Evolutionary conservation across 768 basidiomycete genomes (phyloP), one percentile per base, ranked within the genome.

Genomic region (Trametes cingulata): DNA sequence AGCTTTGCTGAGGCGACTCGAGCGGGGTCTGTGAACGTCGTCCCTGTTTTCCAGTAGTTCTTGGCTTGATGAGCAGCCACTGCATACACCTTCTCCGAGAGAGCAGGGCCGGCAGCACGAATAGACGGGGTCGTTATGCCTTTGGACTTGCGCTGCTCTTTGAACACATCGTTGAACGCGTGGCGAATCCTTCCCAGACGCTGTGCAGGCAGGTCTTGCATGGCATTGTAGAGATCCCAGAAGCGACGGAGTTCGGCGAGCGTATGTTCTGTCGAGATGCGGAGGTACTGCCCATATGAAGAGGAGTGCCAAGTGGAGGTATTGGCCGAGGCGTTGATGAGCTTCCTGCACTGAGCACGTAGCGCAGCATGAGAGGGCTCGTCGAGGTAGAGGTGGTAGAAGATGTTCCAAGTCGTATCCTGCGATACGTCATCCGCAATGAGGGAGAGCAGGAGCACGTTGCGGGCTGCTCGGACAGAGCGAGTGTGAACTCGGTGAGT

Each of bases 41-140:
- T 72, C 1, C 82, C 82, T 0, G 75, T 74, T 45, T 71, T 69
- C 78, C 80, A 81, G 64, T 73, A 80, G n/a, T 68, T 65, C 9
- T 59, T 52, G 60, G 69, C 73, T 20, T 68, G 69, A 2, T 73
- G 63, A 15, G 45, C 20, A 15, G 35, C 13, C 3, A 27, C n/a
- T 4, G 71, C 63, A 8, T 66, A 37, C 6, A 47, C 13, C 45
- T 67, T 58, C 14, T 78, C 59, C 4, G 10, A 5, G 29, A 33
- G 4, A 33, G 29, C 29, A 33, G 78, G 77, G 14, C 80, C 80
- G 4, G 77, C 74, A 10, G 80, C 74, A 15, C 75, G 68, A 6
- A 65, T 55, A 3, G 62, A 58, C 4, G 68, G 60, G 8, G 43
- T 37, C 1, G 27, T 29, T 9, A 5, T 35, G 24, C 1, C 52